A percentile compares a stretch with the other conserved stretches of the same genome.
These are phyloP conservation scores for Trichoderma sp. DNA, from an alignment of 2,329 filamentous ascomycete genomes.

Conservation along the genomic window DNA sequence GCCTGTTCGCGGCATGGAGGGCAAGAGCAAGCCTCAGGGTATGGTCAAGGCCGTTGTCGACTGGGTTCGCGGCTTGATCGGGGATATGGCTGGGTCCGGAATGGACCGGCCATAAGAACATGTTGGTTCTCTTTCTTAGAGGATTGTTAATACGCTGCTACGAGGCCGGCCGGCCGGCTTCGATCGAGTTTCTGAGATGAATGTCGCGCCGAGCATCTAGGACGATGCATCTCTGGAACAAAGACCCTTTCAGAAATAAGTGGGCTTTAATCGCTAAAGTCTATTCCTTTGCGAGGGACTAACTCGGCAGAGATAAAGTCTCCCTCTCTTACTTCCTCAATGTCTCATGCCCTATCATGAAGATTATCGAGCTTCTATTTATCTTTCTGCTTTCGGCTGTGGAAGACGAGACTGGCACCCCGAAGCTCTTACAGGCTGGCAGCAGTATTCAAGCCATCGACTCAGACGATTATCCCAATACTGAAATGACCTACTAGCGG, in stretches of 20 bases:
- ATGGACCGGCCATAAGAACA: slow-evolving; percentile 23
- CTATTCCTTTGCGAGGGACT: background rate
- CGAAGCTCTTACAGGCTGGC: background rate
- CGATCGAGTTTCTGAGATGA: background rate
- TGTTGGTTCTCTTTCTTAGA: background rate
- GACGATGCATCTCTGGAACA: background rate
- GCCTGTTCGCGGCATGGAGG: slow-evolving; percentile 45
- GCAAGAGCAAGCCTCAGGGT: slow-evolving; percentile 56
- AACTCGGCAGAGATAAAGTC: background rate
- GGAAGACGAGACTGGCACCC: background rate
- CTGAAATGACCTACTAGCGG: background rate
- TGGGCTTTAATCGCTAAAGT: background rate
- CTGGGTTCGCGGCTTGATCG: slow-evolving; percentile 51
- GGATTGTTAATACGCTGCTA: background rate
- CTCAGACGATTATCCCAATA: background rate
- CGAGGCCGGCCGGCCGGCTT: background rate
- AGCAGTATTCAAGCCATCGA: too few relatives aligned
- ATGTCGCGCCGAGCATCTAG: background rate
- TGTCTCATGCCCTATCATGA: background rate
- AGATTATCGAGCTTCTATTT: background rate
- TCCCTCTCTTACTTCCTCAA: background rate
- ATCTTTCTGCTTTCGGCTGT: background rate
- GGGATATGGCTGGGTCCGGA: slow-evolving; percentile 38
- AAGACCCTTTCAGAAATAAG: background rate
- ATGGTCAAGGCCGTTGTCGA: slow-evolving; percentile 67